Evolutionary conservation across 257 asterid species (phyloP).

Genomic region (Solanum medicagineum): DNA sequence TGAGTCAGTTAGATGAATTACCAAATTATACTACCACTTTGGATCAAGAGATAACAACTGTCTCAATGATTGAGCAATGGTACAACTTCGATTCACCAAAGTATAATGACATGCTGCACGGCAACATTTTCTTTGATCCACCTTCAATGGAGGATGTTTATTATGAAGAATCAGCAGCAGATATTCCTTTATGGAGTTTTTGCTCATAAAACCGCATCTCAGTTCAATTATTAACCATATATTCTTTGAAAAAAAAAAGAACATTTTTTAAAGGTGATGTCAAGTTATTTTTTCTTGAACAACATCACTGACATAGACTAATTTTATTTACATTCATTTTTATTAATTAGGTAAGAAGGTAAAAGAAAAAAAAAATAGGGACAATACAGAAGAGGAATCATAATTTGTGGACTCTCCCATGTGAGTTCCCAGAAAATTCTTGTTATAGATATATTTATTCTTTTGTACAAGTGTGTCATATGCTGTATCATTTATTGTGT

Average conservation of each 20-base stretch:
- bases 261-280: slow-evolving; percentile 18
- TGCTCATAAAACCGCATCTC: slow-evolving; percentile 9
- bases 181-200: slow-evolving; percentile 74
- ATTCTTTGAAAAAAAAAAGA: not conserved
- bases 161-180: slow-evolving; percentile 29
- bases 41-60: not conserved
- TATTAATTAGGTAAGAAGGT: not conserved
- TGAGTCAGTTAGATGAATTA: too few species aligned
- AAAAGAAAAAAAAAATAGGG: not conserved
- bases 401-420: slow-evolving; percentile 10
- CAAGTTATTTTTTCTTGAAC: slow-evolving; percentile 28
- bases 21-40: not conserved
- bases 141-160: slow-evolving; percentile 22
- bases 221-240: not conserved
- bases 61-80: slow-evolving; percentile 27
- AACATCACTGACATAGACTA: slow-evolving; percentile 31
- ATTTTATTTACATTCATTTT: not conserved
- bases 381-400: not conserved
- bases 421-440: slow-evolving; percentile 14
- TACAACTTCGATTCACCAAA: slow-evolving; percentile 68
- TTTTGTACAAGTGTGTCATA: not conserved
- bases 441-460: not conserved
- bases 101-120: slow-evolving; percentile 42
- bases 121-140: slow-evolving; percentile 44
- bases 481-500: not conserved